Evolutionary conservation across 176 grass and related monocot species (phyloP), one percentile per base, ranked within the genome.

Genomic region (Aegilops longissima): DNA sequence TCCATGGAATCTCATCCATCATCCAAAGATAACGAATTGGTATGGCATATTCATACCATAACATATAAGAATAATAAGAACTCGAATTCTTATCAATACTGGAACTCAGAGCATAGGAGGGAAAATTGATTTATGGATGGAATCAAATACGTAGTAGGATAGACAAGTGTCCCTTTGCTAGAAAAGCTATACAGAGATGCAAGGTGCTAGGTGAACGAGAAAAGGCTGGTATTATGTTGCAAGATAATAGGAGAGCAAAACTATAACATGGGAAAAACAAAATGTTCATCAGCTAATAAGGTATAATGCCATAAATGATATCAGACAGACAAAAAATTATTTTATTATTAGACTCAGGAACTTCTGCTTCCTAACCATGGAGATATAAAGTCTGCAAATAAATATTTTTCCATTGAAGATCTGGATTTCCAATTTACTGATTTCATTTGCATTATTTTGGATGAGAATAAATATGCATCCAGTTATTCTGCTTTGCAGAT

Each of bases 251-350:
- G 40, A 36, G 11, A 21, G n/a, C 13, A 81, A 51, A 74, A 73
- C 14, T 35, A 72, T 11, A 11, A 70, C 30, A 73, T 62, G 7
- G 51, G 39, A 29, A 25, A 61, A 80, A 58, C 18, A 61, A 77
- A 70, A 70, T 36, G 70, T 8, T 12, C 70, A 63, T 62, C 61
- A 69, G 36, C 85, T 87, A 64, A 91, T n/a, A 69, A 59, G 67
- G 69, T 44, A n/a, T 14, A 79, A 61, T 17, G 34, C 5, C 8
- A 33, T 25, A 18, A 33, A 54, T 38, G 54, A 83, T 73, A 23
- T 56, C 31, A 23, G 67, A 58, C 12, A 27, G 24, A 66, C 1
- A 31, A 2, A 3, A 66, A 7, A 11, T 27, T 27, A n/a, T 51
- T 79, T 51, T 13, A 29, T 79, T 31, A 24, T 52, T 73, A 16